These are phyloP conservation scores for Odonthalia washingtoniensis DNA, from an alignment of 31 red algal genomes.

Conservation along the genomic window DNA sequence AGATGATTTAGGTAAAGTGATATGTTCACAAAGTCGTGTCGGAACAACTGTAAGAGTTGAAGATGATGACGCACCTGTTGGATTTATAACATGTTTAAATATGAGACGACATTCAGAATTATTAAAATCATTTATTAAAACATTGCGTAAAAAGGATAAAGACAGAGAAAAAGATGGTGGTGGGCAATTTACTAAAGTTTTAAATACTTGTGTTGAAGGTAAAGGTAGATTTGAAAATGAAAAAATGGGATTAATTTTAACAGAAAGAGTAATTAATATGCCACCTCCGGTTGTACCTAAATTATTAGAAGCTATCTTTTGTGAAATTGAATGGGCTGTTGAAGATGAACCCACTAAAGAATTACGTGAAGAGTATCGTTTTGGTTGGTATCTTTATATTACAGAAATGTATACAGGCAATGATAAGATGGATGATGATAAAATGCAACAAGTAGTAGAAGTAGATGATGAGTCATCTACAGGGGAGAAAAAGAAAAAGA, in stretches of 20 bases:
- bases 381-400: constrained; percentile 81
- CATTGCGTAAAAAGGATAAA: background rate
- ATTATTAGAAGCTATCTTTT: constrained; percentile 75
- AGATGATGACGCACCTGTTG: constrained; percentile 49
- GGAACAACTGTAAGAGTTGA: constrained; percentile 61
- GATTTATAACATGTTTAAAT: constrained; percentile 64
- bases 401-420: constrained; percentile 56
- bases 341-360: constrained; percentile 81
- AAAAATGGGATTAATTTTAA: constrained; percentile 76
- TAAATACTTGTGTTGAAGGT: constrained; percentile 46
- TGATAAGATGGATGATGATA: background rate
- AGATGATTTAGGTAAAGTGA: constrained; percentile 40
- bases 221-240: constrained; percentile 37
- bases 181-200: background rate
- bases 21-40: constrained; percentile 69
- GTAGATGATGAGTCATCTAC: background rate
- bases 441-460: background rate
- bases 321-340: constrained; percentile 86
- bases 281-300: constrained; percentile 74
- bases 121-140: constrained; percentile 20
- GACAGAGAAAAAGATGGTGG: constrained; percentile 12
- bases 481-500: constrained; percentile 44
- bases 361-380: constrained; percentile 49
- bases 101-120: constrained; percentile 33
- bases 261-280: constrained; percentile 84